Base-by-base conservation (phyloP, 2,329 filamentous ascomycete species). In the Biscogniauxia mediterranea region DNA sequence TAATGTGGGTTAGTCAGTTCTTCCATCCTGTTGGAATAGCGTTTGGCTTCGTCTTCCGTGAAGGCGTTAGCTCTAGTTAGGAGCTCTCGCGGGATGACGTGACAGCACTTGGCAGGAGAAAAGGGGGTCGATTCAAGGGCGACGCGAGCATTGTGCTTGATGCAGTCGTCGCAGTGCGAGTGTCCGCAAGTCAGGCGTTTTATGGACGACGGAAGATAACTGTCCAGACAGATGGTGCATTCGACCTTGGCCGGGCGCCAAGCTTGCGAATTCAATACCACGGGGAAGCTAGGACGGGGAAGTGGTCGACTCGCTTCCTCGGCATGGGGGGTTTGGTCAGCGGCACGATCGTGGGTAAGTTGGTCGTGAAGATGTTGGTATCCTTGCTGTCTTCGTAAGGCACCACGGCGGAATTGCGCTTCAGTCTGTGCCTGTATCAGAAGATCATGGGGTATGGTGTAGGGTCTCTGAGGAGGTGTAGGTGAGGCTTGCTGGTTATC, bases 21-120 rank as follows among this genome's bases (percentile, higher is more conserved):
- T 49, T 69, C 63, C 6, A 67, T 52, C 26, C 53, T 62, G 3
- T 5, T 9, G 11, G 2, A 17, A 53, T 70, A 70, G 5, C 28
- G 17, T 2, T 25, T 26, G 5, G 58, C 1, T 19, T 69, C 62
- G 3, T 63, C 49, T 1, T 7, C 7, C 4, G 59, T 57, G 21
- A 69, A 54, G 5, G 52, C 52, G 3, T 50, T 50, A 11, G n/a
- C 11, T 0, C 9, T 0, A 1, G 2, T 5, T 19, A 69, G 51
- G 3, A 20, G 2, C 8, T 59, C 54, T 13, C 4, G 51, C 2
- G 62, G 42, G 5, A 70, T 59, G 2, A 67, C 57, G 0, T 8
- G 2, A 28, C 68, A 70, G 38, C 68, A 70, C 54, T 58, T 66
- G 1, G 64, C 64, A 0, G 67, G 66, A 0, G 3, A 9, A 51